phyloP scores from a whole-genome alignment of 2,329 filamentous ascomycete species.

The Fusarium pseudoanthophilum region DNA sequence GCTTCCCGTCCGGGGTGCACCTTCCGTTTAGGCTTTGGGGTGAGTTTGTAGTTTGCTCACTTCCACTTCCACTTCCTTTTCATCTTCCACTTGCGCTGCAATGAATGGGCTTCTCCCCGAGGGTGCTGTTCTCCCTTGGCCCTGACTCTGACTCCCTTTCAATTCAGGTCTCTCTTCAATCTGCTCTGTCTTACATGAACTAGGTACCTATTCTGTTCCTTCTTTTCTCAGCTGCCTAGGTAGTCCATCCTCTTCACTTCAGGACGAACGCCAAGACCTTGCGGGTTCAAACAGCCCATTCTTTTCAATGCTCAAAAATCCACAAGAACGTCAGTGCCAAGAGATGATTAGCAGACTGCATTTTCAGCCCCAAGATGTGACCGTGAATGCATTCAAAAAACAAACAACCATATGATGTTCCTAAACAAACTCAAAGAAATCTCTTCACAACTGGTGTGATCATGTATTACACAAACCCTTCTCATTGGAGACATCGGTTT shows the following conservation, averaged over 20 bases:
- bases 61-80: background rate
- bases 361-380: background rate
- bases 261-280: slow-evolving; percentile 5
- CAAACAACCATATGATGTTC: background rate
- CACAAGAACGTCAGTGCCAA: slow-evolving; percentile 14
- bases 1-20: slow-evolving; percentile 20
- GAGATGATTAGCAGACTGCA: background rate
- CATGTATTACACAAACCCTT: background rate
- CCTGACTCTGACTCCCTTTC: slow-evolving; percentile 19
- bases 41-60: background rate
- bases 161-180: background rate
- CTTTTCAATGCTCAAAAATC: background rate
- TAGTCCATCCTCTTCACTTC: background rate
- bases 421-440: background rate
- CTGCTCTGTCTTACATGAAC: background rate
- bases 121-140: slow-evolving; percentile 12
- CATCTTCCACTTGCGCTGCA: background rate
- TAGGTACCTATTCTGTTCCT: background rate
- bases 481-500: background rate
- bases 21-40: slow-evolving; percentile 18
- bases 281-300: slow-evolving; percentile 4
- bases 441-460: background rate
- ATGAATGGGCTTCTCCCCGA: background rate
- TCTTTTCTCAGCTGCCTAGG: background rate
- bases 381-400: background rate